phyloP scores from a whole-genome alignment of 2,329 filamentous ascomycete species.

The Arthrobotrys entomopaga region DNA sequence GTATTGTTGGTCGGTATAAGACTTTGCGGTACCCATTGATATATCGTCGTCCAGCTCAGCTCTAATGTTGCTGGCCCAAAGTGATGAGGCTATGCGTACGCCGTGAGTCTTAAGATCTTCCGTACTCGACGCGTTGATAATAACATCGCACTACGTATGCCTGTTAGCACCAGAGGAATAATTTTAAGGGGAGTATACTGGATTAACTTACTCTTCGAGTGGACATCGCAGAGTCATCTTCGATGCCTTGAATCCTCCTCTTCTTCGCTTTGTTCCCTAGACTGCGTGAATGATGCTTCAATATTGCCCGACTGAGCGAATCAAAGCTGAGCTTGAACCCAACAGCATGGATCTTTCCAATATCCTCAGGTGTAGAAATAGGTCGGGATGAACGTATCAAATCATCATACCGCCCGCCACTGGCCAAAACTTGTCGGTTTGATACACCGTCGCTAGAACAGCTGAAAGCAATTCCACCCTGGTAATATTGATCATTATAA shows the following conservation, averaged over 20 bases:
- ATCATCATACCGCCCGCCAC: slow-evolving; percentile 90
- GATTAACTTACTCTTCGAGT: slow-evolving; percentile 65
- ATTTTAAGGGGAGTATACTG: slow-evolving; percentile 62
- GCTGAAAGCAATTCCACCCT: slow-evolving; percentile 85
- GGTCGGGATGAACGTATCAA: slow-evolving; percentile 85
- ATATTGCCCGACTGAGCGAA: slow-evolving; percentile 74
- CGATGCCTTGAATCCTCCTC: slow-evolving; percentile 66
- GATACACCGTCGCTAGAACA: slow-evolving; percentile 87
- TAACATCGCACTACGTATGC: slow-evolving; percentile 74
- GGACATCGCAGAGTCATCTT: slow-evolving; percentile 70
- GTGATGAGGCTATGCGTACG: slow-evolving; percentile 68
- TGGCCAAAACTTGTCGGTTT: slow-evolving; percentile 83
- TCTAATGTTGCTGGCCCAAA: slow-evolving; percentile 86
- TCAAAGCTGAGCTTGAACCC: slow-evolving; percentile 94
- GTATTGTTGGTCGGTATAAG: slow-evolving; percentile 79
- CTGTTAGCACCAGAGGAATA: neutral
- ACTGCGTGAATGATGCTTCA: slow-evolving; percentile 63
- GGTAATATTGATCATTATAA: slow-evolving; percentile 90
- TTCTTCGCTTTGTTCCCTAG: slow-evolving; percentile 53
- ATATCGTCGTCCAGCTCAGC: slow-evolving; percentile 87
- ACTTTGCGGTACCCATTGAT: slow-evolving; percentile 80
- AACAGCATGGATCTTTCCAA: slow-evolving; percentile 80
- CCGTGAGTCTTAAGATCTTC: slow-evolving; percentile 77
- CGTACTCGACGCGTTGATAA: slow-evolving; percentile 87
- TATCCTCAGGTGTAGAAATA: slow-evolving; percentile 66